Evolutionary conservation across 768 basidiomycete species (phyloP), one percentile per base, ranked within the genome.

Genomic region (Amanita brunnescens): DNA sequence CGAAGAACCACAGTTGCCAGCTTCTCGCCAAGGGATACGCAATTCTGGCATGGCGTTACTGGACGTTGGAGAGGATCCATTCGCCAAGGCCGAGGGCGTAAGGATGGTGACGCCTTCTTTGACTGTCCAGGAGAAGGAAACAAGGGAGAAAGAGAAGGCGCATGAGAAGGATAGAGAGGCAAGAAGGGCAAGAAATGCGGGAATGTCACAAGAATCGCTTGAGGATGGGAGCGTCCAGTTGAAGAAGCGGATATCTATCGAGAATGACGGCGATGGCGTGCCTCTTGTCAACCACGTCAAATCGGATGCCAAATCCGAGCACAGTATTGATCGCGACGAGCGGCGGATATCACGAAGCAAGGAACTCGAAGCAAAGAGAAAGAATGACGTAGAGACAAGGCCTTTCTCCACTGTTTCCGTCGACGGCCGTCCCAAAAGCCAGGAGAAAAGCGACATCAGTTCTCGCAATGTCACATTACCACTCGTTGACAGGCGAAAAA

Each of bases 61-160:
- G 37, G 52, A 30, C 7, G 26, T 61, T 74, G 72, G 74, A 39
- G 74, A 73, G 45, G 78, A 78, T 59, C 76, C 81, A 3, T 83
- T 83, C 62, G 81, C 80, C 8, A 75, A 74, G 58, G 64, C 61
- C 0, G 73, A 75, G 35, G 79, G 77, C 14, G 79, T 83, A 6
- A 75, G 60, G 58, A 61, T 83, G 68, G 30, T 79, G 33, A 67
- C 63, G 44, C 61, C 65, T 3, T 38, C 59, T 29, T 52, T 51
- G 21, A 47, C 12, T 9, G 14, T 10, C 24, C 20, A 49, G 24
- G 47, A 50, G 39, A 35, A 41, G 38, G 29, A 35, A 20, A 29
- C 8, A 13, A 42, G 24, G 33, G 50, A 44, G 29, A 49, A 44
- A 23, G 50, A 51, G 32, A 41, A 34, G 38, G 32, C 13, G 10